Evolutionary conservation across 2,329 filamentous ascomycete genomes (phyloP).

Genomic region (Lachnum nothofagi): DNA sequence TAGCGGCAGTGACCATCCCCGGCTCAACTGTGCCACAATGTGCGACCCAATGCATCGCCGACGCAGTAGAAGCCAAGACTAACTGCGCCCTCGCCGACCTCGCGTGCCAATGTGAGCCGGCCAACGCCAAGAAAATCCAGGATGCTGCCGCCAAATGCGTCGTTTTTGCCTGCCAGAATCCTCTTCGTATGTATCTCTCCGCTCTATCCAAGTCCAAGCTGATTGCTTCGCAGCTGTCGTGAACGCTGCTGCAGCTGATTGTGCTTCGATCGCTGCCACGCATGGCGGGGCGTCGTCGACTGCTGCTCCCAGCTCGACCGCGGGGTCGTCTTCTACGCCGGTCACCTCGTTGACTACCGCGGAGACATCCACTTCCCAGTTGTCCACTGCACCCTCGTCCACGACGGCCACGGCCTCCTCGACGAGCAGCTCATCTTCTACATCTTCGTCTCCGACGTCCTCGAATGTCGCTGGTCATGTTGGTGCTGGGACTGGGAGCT

Average conservation of each 20-base stretch:
- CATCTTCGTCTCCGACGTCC: not conserved
- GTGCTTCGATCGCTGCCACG: too few species aligned
- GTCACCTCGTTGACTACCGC: not conserved
- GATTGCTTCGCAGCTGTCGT: constrained; percentile 1
- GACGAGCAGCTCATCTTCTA: not conserved
- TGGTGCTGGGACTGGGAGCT: not conserved
- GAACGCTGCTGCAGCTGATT: too few species aligned
- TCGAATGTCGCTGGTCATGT: not conserved
- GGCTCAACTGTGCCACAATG: too few species aligned
- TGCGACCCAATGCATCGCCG: constrained; percentile 19
- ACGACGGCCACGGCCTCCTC: not conserved
- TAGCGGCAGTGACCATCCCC: constrained; percentile 17
- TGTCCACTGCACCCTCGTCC: not conserved
- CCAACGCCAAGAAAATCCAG: constrained; percentile 19
- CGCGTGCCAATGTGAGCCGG: constrained; percentile 20
- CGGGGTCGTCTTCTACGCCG: not conserved
- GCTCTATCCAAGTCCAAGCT: constrained; percentile 3
- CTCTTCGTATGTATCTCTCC: not conserved
- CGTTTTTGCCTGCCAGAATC: constrained; percentile 14
- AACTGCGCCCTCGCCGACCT: constrained; percentile 19
- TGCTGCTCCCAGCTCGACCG: not conserved
- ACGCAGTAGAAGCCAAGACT: constrained; percentile 18
- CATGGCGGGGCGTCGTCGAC: not conserved
- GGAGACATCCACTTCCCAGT: not conserved
- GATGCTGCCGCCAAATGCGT: constrained; percentile 22